Conservation (phyloP, 2,329 filamentous ascomycete species). For the Penicillium crustosum region DNA sequence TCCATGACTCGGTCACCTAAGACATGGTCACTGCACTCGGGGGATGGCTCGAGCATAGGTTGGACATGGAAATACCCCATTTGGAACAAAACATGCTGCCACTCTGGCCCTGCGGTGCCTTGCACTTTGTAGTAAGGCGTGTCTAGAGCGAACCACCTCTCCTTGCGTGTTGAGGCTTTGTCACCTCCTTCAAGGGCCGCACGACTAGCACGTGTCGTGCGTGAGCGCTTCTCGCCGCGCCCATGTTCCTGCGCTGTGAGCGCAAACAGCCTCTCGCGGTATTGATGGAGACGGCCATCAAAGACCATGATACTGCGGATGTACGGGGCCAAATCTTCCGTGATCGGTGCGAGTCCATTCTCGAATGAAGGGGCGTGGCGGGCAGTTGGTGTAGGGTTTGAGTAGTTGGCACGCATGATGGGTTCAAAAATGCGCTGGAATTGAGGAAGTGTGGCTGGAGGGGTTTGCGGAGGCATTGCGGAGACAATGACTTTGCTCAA, state of each 20-base stretch:
- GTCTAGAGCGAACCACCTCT: constrained; percentile 68
- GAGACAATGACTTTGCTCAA: constrained; percentile 24
- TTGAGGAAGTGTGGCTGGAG: constrained; percentile 34
- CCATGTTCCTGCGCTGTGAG: constrained; percentile 58
- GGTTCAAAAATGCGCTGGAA: constrained; percentile 54
- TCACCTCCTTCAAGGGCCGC: constrained; percentile 75
- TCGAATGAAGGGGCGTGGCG: constrained; percentile 70
- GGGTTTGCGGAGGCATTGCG: constrained; percentile 12
- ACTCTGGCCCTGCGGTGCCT: constrained; percentile 57
- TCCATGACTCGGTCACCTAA: neutral
- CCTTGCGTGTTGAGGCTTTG: constrained; percentile 64
- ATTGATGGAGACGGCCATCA: constrained; percentile 68
- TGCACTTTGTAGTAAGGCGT: constrained; percentile 64
- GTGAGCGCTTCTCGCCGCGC: constrained; percentile 54
- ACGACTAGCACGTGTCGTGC: constrained; percentile 72
- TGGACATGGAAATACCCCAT: constrained; percentile 34
- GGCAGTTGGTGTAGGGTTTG: constrained; percentile 33
- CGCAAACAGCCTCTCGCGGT: constrained; percentile 63
- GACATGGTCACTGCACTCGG: constrained; percentile 15
- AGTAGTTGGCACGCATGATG: constrained; percentile 46
- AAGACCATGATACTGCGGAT: constrained; percentile 80
- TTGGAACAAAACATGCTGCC: constrained; percentile 40
- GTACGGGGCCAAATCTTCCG: constrained; percentile 81
- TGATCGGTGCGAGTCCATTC: constrained; percentile 63
- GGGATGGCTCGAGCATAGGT: constrained; percentile 17